Evolutionary conservation across 257 asterid species (phyloP).

Genomic region (Galeopsis tetrahit): DNA sequence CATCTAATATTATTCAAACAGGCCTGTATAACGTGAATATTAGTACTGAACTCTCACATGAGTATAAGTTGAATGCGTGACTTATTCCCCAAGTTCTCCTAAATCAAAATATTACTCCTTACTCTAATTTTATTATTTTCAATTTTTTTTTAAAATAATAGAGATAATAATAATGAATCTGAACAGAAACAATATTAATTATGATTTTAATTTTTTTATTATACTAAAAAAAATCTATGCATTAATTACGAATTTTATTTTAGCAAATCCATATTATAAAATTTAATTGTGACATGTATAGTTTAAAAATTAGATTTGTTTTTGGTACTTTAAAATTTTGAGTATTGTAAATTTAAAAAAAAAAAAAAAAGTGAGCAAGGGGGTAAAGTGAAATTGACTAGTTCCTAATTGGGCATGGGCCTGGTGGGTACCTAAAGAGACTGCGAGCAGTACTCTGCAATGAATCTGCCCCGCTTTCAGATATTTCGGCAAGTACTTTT

Average conservation of each 20-base stretch:
- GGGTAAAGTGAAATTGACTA: conserved; percentile 29
- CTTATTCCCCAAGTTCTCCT: background rate
- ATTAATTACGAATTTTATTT: background rate
- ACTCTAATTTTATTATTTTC: too few species aligned
- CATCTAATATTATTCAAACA: background rate
- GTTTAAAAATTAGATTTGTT: conserved; percentile 6
- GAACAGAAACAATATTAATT: too few species aligned
- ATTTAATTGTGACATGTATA: background rate
- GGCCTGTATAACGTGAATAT: background rate
- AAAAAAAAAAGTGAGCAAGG: background rate
- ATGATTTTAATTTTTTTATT: too few species aligned
- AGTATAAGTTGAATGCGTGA: background rate
- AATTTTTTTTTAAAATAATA: too few species aligned
- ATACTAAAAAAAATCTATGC: too few species aligned
- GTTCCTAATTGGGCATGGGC: conserved; percentile 32
- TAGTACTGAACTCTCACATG: background rate
- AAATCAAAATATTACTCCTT: too few species aligned
- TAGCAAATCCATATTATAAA: background rate
- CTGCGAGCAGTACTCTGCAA: conserved; percentile 38
- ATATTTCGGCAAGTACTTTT: conserved; percentile 33
- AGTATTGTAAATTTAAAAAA: background rate
- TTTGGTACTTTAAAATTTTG: background rate
- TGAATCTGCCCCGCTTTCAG: conserved; percentile 25
- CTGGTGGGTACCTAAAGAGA: conserved; percentile 35
- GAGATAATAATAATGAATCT: too few species aligned